Evolutionary conservation across 2,329 filamentous ascomycete species (phyloP).

Genomic region (Ophiostoma tasmaniense): DNA sequence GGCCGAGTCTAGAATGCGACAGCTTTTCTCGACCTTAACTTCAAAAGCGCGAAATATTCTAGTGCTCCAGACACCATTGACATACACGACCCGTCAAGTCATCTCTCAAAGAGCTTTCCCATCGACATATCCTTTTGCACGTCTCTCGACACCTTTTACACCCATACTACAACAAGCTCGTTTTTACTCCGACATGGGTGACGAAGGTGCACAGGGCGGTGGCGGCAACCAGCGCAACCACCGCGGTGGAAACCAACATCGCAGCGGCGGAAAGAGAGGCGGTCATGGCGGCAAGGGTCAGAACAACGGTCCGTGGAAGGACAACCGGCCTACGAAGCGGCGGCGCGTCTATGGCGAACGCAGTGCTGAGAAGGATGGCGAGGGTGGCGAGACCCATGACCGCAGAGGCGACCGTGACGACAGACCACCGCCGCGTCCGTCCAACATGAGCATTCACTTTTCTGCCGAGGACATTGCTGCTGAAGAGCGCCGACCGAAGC

Average conservation of each 20-base stretch:
- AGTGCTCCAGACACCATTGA: background rate
- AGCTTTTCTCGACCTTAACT: background rate
- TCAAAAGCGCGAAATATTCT: background rate
- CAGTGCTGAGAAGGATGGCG: conserved; percentile 7
- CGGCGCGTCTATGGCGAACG: conserved; percentile 12
- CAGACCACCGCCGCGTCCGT: conserved; percentile 27
- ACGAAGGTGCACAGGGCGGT: background rate
- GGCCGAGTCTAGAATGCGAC: background rate
- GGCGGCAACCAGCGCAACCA: conserved; percentile 3
- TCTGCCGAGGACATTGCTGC: conserved; percentile 74
- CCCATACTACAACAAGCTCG: background rate
- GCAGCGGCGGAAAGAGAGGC: conserved; percentile 8
- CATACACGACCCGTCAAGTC: background rate
- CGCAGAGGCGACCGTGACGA: conserved; percentile 25
- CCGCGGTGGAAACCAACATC: conserved; percentile 14
- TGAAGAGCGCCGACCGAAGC: conserved; percentile 77
- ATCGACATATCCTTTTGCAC: background rate
- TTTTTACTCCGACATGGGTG: background rate
- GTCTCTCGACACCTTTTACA: background rate
- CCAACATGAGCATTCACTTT: conserved; percentile 50
- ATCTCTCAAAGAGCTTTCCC: background rate
- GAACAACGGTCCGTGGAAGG: conserved; percentile 10
- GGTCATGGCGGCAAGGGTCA: conserved; percentile 6
- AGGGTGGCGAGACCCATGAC: conserved; percentile 26
- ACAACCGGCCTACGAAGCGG: conserved; percentile 16